phyloP scores from a whole-genome alignment of 345 rosid species.

The Eucalyptus microcorys region DNA sequence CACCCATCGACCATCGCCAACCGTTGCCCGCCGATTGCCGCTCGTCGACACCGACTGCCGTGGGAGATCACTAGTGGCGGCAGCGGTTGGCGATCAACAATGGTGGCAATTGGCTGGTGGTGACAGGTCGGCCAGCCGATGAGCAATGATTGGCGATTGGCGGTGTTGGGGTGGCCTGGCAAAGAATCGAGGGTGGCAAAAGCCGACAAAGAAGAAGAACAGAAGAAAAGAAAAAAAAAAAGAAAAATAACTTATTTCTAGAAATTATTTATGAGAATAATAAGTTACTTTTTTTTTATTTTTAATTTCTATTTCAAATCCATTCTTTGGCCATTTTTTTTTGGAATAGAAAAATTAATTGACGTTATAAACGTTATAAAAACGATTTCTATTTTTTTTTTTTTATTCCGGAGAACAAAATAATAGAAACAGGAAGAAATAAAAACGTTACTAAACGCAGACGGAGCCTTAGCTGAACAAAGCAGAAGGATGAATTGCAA shows the following conservation, averaged over 20 bases:
- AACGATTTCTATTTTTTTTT: too few species aligned
- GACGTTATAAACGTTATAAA: rapidly evolving
- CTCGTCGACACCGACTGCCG: rapidly evolving
- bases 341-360: too few species aligned
- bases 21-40: rapidly evolving
- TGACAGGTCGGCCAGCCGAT: rapidly evolving
- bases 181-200: too few species aligned
- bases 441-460: rapidly evolving
- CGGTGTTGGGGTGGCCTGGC: too few species aligned
- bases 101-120: rapidly evolving
- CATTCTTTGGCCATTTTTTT: rapidly evolving
- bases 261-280: rapidly evolving
- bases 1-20: rapidly evolving
- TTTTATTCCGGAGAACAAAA: rapidly evolving
- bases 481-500: background rate
- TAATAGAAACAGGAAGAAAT: rapidly evolving
- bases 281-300: too few species aligned
- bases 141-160: too few species aligned
- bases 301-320: rapidly evolving
- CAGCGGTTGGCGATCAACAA: rapidly evolving
- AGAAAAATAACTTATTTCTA: too few species aligned
- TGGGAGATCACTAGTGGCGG: rapidly evolving
- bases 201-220: rapidly evolving
- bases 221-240: too few species aligned
- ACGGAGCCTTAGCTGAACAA: rapidly evolving